These are phyloP conservation scores for Phytophthora fragariae DNA, from an alignment of 352 stramenopile genomes.

Conservation along the genomic window DNA sequence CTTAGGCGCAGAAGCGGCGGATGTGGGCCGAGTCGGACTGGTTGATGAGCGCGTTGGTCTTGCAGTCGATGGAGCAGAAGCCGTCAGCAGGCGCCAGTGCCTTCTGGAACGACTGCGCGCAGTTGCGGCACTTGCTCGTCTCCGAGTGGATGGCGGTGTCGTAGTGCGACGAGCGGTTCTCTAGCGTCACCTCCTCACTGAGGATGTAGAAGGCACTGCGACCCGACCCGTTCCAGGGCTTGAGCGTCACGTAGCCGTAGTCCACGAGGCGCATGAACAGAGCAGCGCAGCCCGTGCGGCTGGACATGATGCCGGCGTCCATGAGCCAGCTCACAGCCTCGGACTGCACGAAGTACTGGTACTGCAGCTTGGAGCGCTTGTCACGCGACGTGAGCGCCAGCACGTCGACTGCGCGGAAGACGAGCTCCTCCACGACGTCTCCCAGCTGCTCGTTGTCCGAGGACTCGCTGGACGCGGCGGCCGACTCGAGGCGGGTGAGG, in stretches of 20 bases:
- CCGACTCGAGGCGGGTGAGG: slow-evolving; percentile 36
- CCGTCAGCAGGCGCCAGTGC: slow-evolving; percentile 63
- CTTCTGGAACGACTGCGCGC: slow-evolving; percentile 76
- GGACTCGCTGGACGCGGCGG: slow-evolving; percentile 44
- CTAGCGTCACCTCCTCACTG: slow-evolving; percentile 67
- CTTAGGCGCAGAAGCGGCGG: slow-evolving; percentile 60
- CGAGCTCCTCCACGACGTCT: slow-evolving; percentile 65
- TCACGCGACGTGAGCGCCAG: slow-evolving; percentile 69
- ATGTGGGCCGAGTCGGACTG: slow-evolving; percentile 75
- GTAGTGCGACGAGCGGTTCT: slow-evolving; percentile 72
- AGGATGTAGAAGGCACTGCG: slow-evolving; percentile 75
- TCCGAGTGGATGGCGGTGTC: slow-evolving; percentile 73
- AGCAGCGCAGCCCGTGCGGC: slow-evolving; percentile 54
- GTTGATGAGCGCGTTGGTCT: slow-evolving; percentile 83
- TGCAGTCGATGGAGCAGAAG: slow-evolving; percentile 90
- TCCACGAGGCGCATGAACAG: slow-evolving; percentile 77
- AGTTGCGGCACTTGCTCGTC: slow-evolving; percentile 86
- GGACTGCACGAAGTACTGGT: slow-evolving; percentile 88
- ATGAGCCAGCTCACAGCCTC: slow-evolving; percentile 87
- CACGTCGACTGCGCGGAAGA: slow-evolving; percentile 69
- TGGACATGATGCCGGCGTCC: slow-evolving; percentile 70
- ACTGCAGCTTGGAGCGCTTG: slow-evolving; percentile 81
- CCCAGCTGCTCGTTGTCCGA: slow-evolving; percentile 64
- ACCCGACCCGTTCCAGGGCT: slow-evolving; percentile 56
- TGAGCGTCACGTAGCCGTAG: slow-evolving; percentile 75